Evolutionary conservation across 1,284 basidiomycete genomes (phyloP), one percentile per base, ranked within the genome.

Genomic region (Pterulicium gracile): DNA sequence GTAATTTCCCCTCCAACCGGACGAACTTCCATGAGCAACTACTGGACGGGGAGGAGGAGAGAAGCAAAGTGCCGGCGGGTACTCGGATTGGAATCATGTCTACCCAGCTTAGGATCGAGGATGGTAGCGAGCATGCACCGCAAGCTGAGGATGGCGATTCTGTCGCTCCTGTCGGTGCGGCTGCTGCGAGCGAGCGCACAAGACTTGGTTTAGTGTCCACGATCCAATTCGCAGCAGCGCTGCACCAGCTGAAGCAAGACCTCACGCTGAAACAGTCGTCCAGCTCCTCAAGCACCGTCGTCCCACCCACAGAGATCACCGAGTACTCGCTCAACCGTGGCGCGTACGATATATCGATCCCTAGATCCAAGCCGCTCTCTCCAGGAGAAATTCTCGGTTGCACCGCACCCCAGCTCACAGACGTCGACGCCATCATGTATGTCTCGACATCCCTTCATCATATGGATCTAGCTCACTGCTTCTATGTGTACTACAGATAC

Each of bases 381-480:
- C 95, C 96, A 0, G 96, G 96, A 32, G 96, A 99, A 64, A 91
- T 98, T 34, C 66, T 99, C 3, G 96, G 96, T 12, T 99, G 96
- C 60, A 99, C 96, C 0, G 93, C 96, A 10, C 96, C 96, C 2
- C 76, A 73, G 42, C 70, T 97, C n/a, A 58, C 63, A 10, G 80
- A 88, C 54, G 78, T 89, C 3, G 93, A 97, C 57, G 93, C 90
- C 0, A 61, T 97, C 18, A 69, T 97, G 89, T 94, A 65, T 52
- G 81, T 67, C 5, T 47, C 36, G 47, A 19, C 47, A 46, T 48
- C 24, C 32, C 45, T 24, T n/a, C 21, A 43, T 4, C 45, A 42
- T 24, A 21, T 27, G 40, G 19, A 32, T 34, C 44, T 22, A 47
- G 42, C 39, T 42, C 47, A 22, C n/a, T 48, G 43, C 27, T 45